Base-by-base conservation (phyloP, 1,284 basidiomycete genomes). In the Tranzscheliella williamsii region DNA sequence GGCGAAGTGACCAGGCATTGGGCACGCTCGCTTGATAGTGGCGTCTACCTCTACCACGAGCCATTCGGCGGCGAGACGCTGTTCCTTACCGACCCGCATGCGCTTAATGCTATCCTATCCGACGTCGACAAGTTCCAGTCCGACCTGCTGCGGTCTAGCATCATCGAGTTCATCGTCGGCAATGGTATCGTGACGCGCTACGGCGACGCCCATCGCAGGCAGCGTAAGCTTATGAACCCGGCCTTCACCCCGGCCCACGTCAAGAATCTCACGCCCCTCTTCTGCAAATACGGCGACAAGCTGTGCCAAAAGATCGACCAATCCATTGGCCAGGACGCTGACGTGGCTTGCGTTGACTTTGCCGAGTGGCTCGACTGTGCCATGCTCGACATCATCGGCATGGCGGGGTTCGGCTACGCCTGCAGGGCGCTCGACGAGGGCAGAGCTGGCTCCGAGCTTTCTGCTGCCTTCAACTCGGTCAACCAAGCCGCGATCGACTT, bases 361-460 rank as follows among this genome's bases (percentile, higher is more conserved):
- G 63, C 55, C 5, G 62, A 67, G 42, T 72, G 51, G 32, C 57
- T 72, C 11, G 61, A 62, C 21, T 56, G 63, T 29, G 60, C 60
- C 4, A 72, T 66, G 49, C 51, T 72, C 23, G 69, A 72, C 33
- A 75, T 77, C 36, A 76, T 77, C 34, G 75, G 75, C 23, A 62
- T 67, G 32, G 57, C 70, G 4, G 75, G 73, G 2, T 77, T 77
- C 42, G 56, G 63, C 20, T 62, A 67, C 38, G 38, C 53, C 16
- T 76, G 75, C 26, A 18, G 40, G 0, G 58, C 72, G 15, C 42
- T 75, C 2, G 62, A 75, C 4, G 41, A 44, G 18, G 69, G 69
- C 1, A 27, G 67, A 3, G 45, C 53, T n/a, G 48, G 52, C 2
- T 51, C 43, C 4, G 61, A 60, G 33, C 34, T 65, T 2, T 45